These are phyloP conservation scores for Lodderomyces orthopsilosis DNA, from an alignment of 1,139 yeast genomes.

Conservation along the genomic window DNA sequence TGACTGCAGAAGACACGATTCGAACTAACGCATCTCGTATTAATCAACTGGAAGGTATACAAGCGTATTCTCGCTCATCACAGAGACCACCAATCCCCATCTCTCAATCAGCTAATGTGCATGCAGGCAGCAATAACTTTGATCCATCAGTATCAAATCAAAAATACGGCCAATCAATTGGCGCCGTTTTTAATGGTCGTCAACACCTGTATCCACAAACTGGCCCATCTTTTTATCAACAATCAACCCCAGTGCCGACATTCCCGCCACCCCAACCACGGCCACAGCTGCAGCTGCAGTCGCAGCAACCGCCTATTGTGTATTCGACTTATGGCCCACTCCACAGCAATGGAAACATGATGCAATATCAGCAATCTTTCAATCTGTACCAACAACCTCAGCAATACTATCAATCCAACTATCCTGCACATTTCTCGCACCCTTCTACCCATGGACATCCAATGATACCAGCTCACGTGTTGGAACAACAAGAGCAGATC, in stretches of 20 bases:
- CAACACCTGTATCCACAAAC: conserved; percentile 3
- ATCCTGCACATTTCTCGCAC: background rate
- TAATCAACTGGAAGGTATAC: background rate
- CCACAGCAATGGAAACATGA: background rate
- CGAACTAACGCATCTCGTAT: background rate
- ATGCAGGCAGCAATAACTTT: background rate
- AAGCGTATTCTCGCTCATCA: background rate
- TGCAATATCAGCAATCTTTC: background rate
- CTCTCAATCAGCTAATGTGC: background rate
- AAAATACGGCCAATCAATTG: background rate
- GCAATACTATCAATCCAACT: background rate
- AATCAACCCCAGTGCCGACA: conserved; percentile 3
- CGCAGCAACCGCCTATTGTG: background rate
- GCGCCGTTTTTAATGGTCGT: background rate
- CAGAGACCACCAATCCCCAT: background rate
- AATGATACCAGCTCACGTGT: conserved; percentile 16
- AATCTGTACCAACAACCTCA: background rate
- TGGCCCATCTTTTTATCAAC: conserved; percentile 3
- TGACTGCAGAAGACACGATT: background rate
- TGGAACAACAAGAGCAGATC: conserved; percentile 20
- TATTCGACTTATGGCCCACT: background rate
- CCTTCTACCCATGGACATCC: conserved; percentile 4
- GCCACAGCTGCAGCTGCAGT: background rate
- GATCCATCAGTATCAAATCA: background rate
- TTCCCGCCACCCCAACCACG: conserved; percentile 2